These are phyloP conservation scores for Chlorella sp. DNA, from an alignment of 139 green algal genomes.

Conservation along the genomic window DNA sequence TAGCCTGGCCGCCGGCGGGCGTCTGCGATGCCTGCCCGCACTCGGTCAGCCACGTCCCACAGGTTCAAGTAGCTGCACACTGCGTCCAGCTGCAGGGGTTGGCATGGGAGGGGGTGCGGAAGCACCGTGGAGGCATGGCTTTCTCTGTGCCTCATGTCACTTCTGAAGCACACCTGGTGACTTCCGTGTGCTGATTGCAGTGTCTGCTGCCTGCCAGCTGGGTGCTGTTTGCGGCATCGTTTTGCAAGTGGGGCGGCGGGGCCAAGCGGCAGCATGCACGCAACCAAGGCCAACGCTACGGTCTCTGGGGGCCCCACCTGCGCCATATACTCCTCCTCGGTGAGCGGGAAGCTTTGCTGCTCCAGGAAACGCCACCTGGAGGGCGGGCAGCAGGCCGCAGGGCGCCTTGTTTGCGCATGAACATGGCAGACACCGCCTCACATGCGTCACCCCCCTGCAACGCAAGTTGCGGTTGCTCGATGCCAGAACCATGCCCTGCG, in stretches of 20 bases:
- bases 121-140: too few relatives aligned
- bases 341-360: constrained; percentile 61
- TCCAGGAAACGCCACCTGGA: constrained; percentile 55
- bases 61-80: constrained; percentile 54
- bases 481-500: background rate
- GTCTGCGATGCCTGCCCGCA: constrained; percentile 44
- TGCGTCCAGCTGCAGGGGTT: constrained; percentile 53
- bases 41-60: constrained; percentile 48
- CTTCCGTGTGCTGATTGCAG: too few relatives aligned
- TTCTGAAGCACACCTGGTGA: too few relatives aligned
- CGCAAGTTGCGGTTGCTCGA: background rate
- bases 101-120: too few relatives aligned
- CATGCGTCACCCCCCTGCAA: background rate
- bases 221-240: too few relatives aligned
- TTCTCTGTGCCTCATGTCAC: too few relatives aligned
- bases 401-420: background rate
- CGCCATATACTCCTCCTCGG: constrained; percentile 55
- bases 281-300: too few relatives aligned
- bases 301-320: too few relatives aligned
- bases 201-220: too few relatives aligned
- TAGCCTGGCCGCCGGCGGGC: constrained; percentile 11
- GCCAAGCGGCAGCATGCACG: too few relatives aligned
- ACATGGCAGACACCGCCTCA: background rate
- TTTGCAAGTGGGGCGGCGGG: too few relatives aligned
- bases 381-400: background rate